Percentiles rank a stretch among this genome's conserved stretches.
Evolutionary conservation across 305 asterid species (phyloP).

Genomic region (Solanum hybrid): DNA sequence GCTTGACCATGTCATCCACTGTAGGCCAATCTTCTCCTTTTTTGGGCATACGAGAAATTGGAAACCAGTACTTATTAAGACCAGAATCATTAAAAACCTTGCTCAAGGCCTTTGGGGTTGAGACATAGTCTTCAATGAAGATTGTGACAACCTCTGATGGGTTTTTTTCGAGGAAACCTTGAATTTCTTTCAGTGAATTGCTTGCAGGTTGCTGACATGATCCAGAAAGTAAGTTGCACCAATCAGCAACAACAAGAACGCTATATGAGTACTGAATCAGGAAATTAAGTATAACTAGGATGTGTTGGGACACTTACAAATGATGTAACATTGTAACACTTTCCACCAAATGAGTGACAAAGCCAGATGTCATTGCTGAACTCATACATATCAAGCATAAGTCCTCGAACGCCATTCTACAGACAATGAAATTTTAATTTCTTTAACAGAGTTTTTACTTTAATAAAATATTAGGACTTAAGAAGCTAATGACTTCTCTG

Average conservation of each 20-base stretch:
- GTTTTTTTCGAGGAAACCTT: conserved; percentile 42
- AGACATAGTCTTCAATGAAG: conserved; percentile 77
- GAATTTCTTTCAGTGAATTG: conserved; percentile 57
- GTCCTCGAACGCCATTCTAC: conserved; percentile 97
- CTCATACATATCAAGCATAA: conserved; percentile 94
- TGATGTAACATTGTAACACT: conserved; percentile 69
- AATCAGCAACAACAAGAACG: not conserved
- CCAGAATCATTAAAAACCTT: conserved; percentile 74
- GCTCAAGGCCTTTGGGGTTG: conserved; percentile 47
- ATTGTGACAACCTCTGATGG: conserved; percentile 66
- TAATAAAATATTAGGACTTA: not conserved
- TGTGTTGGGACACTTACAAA: conserved; percentile 48
- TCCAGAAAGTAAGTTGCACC: not conserved
- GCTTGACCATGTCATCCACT: conserved; percentile 63
- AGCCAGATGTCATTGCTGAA: conserved; percentile 82
- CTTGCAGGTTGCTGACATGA: conserved; percentile 71
- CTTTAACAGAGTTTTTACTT: not conserved
- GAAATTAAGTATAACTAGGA: not conserved
- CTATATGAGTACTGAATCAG: not conserved
- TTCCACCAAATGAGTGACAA: conserved; percentile 69
- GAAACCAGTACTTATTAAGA: conserved; percentile 55
- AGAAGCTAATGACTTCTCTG: not conserved
- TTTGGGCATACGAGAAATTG: conserved; percentile 63
- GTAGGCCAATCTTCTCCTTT: conserved; percentile 81
- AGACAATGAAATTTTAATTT: not conserved